phyloP scores from a whole-genome alignment of 768 basidiomycete genomes.

The Collybiopsis confluens region DNA sequence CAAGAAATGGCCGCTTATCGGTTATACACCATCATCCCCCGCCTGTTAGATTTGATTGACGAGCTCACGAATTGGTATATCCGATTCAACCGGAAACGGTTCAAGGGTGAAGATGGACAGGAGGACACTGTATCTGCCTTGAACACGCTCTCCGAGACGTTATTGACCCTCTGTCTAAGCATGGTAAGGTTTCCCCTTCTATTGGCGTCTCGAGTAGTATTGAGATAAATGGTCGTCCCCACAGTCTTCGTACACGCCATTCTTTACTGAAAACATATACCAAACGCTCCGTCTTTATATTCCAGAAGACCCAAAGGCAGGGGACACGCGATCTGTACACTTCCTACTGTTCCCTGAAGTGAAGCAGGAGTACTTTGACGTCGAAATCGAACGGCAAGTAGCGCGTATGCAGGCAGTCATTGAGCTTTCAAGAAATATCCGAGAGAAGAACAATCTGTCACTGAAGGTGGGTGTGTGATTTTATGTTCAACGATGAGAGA shows the following conservation, averaged over 20 bases:
- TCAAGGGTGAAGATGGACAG: constrained; percentile 91
- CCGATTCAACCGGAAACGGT: constrained; percentile 91
- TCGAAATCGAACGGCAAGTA: constrained; percentile 89
- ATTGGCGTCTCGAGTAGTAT: too few species aligned
- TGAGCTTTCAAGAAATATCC: constrained; percentile 82
- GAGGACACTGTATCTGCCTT: constrained; percentile 86
- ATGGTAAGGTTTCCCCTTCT: constrained; percentile 57
- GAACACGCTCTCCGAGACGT: constrained; percentile 93
- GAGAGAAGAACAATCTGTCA: constrained; percentile 81
- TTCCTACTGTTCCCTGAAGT: constrained; percentile 92
- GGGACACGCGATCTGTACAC: constrained; percentile 89
- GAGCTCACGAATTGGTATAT: constrained; percentile 99
- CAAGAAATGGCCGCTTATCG: constrained; percentile 97
- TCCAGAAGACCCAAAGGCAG: constrained; percentile 63
- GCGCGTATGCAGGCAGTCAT: constrained; percentile 94
- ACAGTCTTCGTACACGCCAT: constrained; percentile 94
- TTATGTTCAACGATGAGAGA: too few species aligned
- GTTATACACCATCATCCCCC: constrained; percentile 96
- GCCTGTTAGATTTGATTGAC: constrained; percentile 85
- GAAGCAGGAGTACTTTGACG: constrained; percentile 93
- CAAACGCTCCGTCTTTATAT: constrained; percentile 86
- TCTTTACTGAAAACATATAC: constrained; percentile 95
- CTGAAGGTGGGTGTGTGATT: constrained; percentile 66
- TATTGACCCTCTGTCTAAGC: constrained; percentile 91
- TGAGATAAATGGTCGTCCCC: too few species aligned